Evolutionary conservation across 2,329 filamentous ascomycete species (phyloP), one percentile per base, ranked within the genome.

Genomic region (Aureobasidium sp.): DNA sequence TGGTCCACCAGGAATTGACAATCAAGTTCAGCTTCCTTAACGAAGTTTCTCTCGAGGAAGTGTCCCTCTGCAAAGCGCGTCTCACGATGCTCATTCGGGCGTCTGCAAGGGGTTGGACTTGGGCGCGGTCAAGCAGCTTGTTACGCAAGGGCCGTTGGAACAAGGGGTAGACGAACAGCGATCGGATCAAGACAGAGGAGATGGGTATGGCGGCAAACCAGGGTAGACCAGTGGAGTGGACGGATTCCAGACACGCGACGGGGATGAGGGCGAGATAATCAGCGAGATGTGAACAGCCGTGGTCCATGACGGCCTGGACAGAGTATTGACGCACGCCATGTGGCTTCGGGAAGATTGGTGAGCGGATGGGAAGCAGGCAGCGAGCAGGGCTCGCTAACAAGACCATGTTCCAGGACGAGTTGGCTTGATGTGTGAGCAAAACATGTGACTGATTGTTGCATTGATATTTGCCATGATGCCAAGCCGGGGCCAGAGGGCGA

Each of bases 151-250:
- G 46, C 3, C 15, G 6, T 37, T 61, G 60, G 8, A 61, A 58
- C 19, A 67, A 10, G 49, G 67, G 65, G 50, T 71, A 71, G 42
- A 67, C 64, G 23, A 71, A 10, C 8, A 66, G 46, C 46, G 67
- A 64, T 38, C 69, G 68, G 15, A 71, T 63, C 38, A 70, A 42
- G 25, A 70, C 35, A 13, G 70, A 70, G 19, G 68, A 60, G 9
- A 64, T 31, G 0, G 70, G 70, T 6, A 73, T 61, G 31, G 62
- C 67, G 13, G 67, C 67, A 19, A 57, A 70, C 70, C 70, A 73
- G 11, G 70, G 69, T 11, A 71, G 51, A n/a, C 69, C 67, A 37
- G 60, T 46, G 25, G 43, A 38, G 54, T 73, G 70, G 5, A 72
- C 33, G 37, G 29, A 47, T 57, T 70, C 65, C 50, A 73, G 62